Percentiles rank a stretch among this genome's conserved stretches.
Evolutionary conservation across 1,139 yeast species (phyloP).

Genomic region (Saccharomycopsis phalli): DNA sequence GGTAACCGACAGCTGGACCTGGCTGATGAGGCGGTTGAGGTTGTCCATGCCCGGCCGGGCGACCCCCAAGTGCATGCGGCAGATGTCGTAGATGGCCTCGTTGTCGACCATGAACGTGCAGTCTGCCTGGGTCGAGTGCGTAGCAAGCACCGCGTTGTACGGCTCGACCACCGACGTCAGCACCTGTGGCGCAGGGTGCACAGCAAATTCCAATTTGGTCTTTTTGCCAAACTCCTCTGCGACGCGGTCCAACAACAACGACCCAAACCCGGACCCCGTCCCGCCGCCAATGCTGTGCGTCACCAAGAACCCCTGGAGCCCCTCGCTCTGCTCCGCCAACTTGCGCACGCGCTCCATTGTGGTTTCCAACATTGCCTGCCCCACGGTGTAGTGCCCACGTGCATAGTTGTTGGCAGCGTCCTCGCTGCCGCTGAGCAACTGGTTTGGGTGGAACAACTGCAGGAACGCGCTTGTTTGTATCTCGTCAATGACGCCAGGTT

Average conservation of each 20-base stretch:
- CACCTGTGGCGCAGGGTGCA: constrained; percentile 83
- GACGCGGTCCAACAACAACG: constrained; percentile 66
- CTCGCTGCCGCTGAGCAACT: constrained; percentile 78
- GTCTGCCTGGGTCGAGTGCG: constrained; percentile 85
- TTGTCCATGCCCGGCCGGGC: constrained; percentile 70
- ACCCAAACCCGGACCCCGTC: constrained; percentile 95
- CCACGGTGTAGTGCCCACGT: constrained; percentile 92
- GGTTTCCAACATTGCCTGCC: constrained; percentile 84
- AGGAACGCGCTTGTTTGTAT: constrained; percentile 72
- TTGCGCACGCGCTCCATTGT: constrained; percentile 85
- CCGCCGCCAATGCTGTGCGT: constrained; percentile 95
- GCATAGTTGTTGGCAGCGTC: constrained; percentile 97
- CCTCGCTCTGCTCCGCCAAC: constrained; percentile 88
- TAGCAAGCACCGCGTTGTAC: constrained; percentile 81
- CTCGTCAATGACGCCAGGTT: constrained; percentile 85
- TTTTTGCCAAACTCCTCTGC: constrained; percentile 88
- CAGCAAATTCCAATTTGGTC: constrained; percentile 93
- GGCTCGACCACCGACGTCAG: constrained; percentile 93
- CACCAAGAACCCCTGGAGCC: constrained; percentile 89
- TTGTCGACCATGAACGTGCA: constrained; percentile 93
- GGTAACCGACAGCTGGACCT: constrained; percentile 87
- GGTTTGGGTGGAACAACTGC: constrained; percentile 82
- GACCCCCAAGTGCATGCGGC: constrained; percentile 75
- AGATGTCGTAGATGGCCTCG: constrained; percentile 83
- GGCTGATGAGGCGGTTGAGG: constrained; percentile 71